A percentile compares a stretch with the other conserved stretches of the same genome.
Conservation (phyloP, 306 rosid species). For the Corylus americana region DNA sequence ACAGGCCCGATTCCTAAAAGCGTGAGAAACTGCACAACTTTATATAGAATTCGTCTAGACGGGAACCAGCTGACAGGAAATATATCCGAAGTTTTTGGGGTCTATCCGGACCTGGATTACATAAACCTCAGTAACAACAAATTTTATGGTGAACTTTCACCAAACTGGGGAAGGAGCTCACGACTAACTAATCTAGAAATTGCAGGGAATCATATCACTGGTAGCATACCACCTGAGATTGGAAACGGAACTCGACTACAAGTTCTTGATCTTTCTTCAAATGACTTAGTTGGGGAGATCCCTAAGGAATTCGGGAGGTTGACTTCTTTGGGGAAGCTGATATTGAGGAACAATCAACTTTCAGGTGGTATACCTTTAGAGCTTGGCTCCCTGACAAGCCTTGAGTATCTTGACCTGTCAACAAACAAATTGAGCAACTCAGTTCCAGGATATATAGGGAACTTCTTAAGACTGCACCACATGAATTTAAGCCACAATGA, state of each 20-base stretch:
- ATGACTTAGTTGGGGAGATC: constrained; percentile 1
- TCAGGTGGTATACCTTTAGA: neutral
- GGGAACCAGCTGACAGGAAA: constrained; percentile 15
- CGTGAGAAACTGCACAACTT: constrained; percentile 6
- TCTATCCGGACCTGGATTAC: neutral
- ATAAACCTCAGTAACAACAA: neutral
- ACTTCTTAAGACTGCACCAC: neutral
- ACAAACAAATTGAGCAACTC: neutral
- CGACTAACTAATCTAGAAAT: neutral
- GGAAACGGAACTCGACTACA: neutral
- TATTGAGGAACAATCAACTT: constrained; percentile 16
- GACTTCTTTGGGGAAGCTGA: constrained; percentile 14
- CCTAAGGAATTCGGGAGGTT: constrained; percentile 13
- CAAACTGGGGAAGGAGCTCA: constrained; percentile 1
- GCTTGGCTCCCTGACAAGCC: constrained; percentile 3
- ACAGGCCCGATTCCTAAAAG: constrained; percentile 15
- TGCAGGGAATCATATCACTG: constrained; percentile 3
- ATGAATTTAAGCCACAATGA: constrained; percentile 22
- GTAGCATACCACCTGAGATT: constrained; percentile 7
- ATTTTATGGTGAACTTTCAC: constrained; percentile 10
- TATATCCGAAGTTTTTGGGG: constrained; percentile 9
- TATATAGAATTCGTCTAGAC: constrained; percentile 14
- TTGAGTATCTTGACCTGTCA: constrained; percentile 13
- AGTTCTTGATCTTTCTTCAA: constrained; percentile 20
- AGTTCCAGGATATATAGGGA: neutral